Evolutionary conservation across 73 alveolate genomes (phyloP), one percentile per base, ranked within the genome.

Genomic region (Paramecium sonneborni): DNA sequence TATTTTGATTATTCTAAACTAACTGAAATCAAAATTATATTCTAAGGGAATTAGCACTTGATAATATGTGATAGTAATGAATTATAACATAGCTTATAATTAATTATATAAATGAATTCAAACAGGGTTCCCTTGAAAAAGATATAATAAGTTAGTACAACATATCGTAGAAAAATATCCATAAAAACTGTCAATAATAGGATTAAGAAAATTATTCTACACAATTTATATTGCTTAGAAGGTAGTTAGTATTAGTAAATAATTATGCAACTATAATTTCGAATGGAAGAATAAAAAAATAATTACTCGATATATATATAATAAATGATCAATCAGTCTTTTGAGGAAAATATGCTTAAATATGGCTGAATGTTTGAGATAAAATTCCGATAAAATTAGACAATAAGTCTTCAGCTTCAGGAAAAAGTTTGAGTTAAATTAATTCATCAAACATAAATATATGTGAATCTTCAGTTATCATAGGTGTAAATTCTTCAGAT

Each of bases 361-460:
- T 52, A 52, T 52, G 14, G 18, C 30, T 52, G 24, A 62, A 62
- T 26, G 84, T 26, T 26, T 62, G 12, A 15, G 84, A 30, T 14
- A 62, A 10, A n/a, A 7, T 30, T 20, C 48, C 39, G 5, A 62
- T 32, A 62, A 62, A 62, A 62, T 62, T 62, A 11, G 44, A 10
- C 44, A 62, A 62, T 26, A 62, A 62, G 20, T 62, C 84, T 62
- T 62, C 84, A 23, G 46, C 84, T n/a, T 62, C 44, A 23, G 84
- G 84, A 62, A 62, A 62, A 1, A 62, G 48, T 11, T 62, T 62
- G 2, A 62, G 26, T 62, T 62, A 24, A 10, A 62, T 62, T 6
- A 30, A 10, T 62, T 62, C 84, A 30, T 32, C 84, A 30, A 30
- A 26, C 44, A 30, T 30, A 11, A 62, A 30, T 9, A 12, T 0